Percentiles rank a stretch among this genome's conserved stretches.
Conservation (phyloP, 305 asterid genomes). For the Fraxinus nigra region DNA sequence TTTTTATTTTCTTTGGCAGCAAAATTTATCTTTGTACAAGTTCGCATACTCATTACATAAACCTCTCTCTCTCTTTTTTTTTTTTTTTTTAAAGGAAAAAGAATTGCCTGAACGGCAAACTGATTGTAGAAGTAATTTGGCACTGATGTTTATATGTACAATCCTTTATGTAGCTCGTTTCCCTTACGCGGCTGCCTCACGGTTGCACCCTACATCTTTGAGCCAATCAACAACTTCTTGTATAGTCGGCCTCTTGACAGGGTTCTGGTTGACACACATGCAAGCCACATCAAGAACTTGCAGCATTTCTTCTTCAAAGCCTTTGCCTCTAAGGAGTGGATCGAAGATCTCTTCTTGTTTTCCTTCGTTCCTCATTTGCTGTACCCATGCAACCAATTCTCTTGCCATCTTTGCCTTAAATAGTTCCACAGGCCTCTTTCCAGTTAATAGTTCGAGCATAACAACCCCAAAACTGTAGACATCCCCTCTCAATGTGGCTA, state of each 20-base stretch:
- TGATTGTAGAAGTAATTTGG: slow-evolving; percentile 22
- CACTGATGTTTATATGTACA: slow-evolving; percentile 22
- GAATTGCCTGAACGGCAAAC: slow-evolving; percentile 31
- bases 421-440: slow-evolving; percentile 86
- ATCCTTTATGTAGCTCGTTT: slow-evolving; percentile 11
- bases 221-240: slow-evolving; percentile 80
- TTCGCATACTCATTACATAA: slow-evolving; percentile 30
- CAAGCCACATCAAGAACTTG: slow-evolving; percentile 80
- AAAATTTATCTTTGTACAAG: slow-evolving; percentile 40
- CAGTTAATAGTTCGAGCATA: slow-evolving; percentile 80
- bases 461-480: slow-evolving; percentile 93
- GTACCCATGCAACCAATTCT: slow-evolving; percentile 81
- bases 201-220: slow-evolving; percentile 45
- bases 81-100: slow-evolving; percentile 23
- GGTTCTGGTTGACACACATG: slow-evolving; percentile 80
- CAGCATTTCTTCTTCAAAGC: slow-evolving; percentile 79
- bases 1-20: slow-evolving; percentile 19
- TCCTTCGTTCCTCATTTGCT: slow-evolving; percentile 70
- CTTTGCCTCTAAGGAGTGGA: slow-evolving; percentile 64
- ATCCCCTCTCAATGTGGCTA: slow-evolving; percentile 94
- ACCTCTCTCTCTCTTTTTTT: background rate
- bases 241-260: slow-evolving; percentile 81
- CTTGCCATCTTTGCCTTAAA: slow-evolving; percentile 76
- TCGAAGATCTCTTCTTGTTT: slow-evolving; percentile 75
- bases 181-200: slow-evolving; percentile 37